A percentile compares a stretch with the other conserved stretches of the same genome.
phyloP scores from a whole-genome alignment of 306 rosid genomes.

The Cucumis sativus region DNA sequence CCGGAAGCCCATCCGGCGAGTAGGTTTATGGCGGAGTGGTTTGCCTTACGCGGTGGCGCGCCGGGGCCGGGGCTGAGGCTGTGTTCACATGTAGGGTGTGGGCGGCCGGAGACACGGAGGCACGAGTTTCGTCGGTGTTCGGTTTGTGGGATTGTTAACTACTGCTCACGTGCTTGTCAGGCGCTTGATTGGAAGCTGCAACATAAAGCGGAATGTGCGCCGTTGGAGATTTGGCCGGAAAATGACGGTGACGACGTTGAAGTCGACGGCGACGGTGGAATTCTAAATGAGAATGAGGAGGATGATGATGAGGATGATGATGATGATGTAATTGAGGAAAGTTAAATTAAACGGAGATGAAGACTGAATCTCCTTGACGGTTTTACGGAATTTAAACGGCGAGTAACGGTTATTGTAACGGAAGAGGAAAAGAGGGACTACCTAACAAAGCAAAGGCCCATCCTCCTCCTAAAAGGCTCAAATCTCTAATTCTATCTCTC shows the following conservation, averaged over 20 bases:
- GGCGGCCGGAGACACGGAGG: conserved; percentile 77
- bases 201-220: conserved; percentile 67
- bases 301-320: conserved; percentile 25
- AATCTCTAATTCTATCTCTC: background rate
- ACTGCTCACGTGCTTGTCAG: conserved; percentile 94
- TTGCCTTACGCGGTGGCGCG: conserved; percentile 18
- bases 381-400: background rate
- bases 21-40: conserved; percentile 67
- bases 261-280: conserved; percentile 23
- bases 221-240: conserved; percentile 53
- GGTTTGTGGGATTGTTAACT: conserved; percentile 69
- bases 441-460: background rate
- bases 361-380: background rate
- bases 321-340: conserved; percentile 24
- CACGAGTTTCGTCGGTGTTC: conserved; percentile 91
- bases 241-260: conserved; percentile 39
- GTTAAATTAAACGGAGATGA: conserved; percentile 19
- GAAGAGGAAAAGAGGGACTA: conserved; percentile 3
- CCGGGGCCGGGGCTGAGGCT: conserved; percentile 47
- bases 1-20: conserved; percentile 72
- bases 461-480: background rate
- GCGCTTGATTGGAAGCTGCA: conserved; percentile 93
- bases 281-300: conserved; percentile 12
- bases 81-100: conserved; percentile 79
- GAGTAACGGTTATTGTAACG: background rate